These are phyloP conservation scores for Centella asiatica DNA, from an alignment of 129 eudicot genomes.

Conservation along the genomic window DNA sequence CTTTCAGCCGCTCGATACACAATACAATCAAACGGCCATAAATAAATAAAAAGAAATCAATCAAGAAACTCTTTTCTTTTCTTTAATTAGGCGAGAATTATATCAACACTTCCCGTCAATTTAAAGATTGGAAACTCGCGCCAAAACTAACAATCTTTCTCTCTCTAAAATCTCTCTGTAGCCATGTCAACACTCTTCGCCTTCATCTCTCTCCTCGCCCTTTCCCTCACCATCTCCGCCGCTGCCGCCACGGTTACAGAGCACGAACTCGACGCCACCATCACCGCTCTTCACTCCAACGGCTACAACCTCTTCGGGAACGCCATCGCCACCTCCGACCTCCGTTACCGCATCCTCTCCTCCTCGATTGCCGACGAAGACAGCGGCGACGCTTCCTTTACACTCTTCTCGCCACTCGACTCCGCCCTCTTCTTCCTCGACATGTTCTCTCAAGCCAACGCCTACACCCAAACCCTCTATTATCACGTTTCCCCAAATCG, in stretches of 20 bases:
- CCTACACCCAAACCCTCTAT: constrained; percentile 24
- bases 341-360: constrained; percentile 23
- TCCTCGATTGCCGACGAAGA: too few species aligned
- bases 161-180: neutral
- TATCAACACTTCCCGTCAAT: neutral
- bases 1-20: neutral
- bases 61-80: too few species aligned
- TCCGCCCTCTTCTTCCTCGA: constrained; percentile 26
- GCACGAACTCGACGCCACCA: constrained; percentile 13
- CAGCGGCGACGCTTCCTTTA: constrained; percentile 11
- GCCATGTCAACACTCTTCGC: neutral
- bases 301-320: constrained; percentile 33
- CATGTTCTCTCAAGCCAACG: constrained; percentile 20
- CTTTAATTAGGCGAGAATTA: too few species aligned
- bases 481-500: constrained; percentile 29
- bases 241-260: neutral
- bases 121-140: neutral
- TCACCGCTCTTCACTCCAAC: constrained; percentile 10
- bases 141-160: constrained; percentile 5
- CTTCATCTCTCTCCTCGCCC: constrained; percentile 3
- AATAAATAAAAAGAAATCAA: too few species aligned
- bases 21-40: neutral
- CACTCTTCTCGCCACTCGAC: constrained; percentile 31
- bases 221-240: neutral
- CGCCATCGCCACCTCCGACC: constrained; percentile 36